These are phyloP conservation scores for Scutellaria minor DNA, from an alignment of 257 asterid genomes.

Conservation along the genomic window DNA sequence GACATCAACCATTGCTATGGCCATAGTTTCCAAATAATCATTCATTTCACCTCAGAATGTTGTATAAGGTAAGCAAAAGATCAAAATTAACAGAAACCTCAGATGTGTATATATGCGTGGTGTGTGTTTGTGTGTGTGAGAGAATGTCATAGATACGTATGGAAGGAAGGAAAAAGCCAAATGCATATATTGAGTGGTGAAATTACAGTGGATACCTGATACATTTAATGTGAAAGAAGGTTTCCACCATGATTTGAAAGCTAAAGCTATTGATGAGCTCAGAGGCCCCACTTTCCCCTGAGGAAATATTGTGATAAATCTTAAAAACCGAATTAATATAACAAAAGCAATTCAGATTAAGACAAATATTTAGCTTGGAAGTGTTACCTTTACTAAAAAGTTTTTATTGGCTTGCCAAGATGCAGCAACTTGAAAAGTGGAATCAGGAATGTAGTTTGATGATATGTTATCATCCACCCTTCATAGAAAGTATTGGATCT, in stretches of 20 bases:
- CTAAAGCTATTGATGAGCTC: conserved; percentile 79
- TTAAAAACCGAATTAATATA: conserved; percentile 12
- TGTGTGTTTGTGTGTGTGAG: not conserved
- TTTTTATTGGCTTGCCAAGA: conserved; percentile 98
- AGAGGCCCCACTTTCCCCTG: conserved; percentile 94
- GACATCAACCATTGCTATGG: not conserved
- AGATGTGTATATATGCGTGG: not conserved
- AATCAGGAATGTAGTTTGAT: conserved; percentile 61
- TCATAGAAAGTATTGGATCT: conserved; percentile 30
- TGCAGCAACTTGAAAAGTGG: conserved; percentile 88
- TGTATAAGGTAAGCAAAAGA: not conserved
- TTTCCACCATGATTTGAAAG: conserved; percentile 98
- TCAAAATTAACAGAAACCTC: not conserved
- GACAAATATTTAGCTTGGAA: not conserved
- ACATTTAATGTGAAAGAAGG: conserved; percentile 84
- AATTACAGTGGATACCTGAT: conserved; percentile 59
- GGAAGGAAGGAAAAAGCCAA: not conserved
- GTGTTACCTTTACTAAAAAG: conserved; percentile 73
- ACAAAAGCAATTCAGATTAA: conserved; percentile 10
- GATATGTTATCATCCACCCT: conserved; percentile 67
- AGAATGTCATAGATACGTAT: not conserved
- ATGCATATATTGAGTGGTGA: not conserved
- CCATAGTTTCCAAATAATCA: not conserved
- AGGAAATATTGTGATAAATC: conserved; percentile 27
- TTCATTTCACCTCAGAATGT: not conserved